phyloP scores from a whole-genome alignment of 768 basidiomycete genomes.

The Suillus hirtellus region DNA sequence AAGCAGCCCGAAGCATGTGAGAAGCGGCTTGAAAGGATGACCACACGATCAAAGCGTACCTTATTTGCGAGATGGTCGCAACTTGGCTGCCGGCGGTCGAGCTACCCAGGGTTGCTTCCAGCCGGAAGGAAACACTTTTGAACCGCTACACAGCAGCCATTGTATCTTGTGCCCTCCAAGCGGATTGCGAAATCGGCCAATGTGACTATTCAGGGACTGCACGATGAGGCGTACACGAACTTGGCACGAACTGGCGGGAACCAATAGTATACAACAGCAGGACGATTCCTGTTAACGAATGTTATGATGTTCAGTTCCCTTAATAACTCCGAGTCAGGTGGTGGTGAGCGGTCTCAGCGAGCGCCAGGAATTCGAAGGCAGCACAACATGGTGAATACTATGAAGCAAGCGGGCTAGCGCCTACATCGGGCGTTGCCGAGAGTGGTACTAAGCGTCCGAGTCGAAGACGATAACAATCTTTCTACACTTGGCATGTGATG shows the following conservation, averaged over 20 bases:
- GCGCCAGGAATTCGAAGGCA: slow-evolving; percentile 19
- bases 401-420: neutral
- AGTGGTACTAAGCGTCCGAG: too few relatives aligned
- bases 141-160: slow-evolving; percentile 31
- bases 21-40: neutral
- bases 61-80: slow-evolving; percentile 81
- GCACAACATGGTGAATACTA: slow-evolving; percentile 36
- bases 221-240: too few relatives aligned
- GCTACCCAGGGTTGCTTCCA: slow-evolving; percentile 82
- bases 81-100: slow-evolving; percentile 68
- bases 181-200: too few relatives aligned
- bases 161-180: too few relatives aligned
- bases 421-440: neutral
- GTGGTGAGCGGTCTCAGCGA: too few relatives aligned
- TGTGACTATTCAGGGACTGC: too few relatives aligned
- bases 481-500: neutral
- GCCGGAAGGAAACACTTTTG: slow-evolving; percentile 68
- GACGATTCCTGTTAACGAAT: slow-evolving; percentile 84
- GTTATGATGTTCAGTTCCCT: slow-evolving; percentile 71
- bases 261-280: slow-evolving; percentile 50
- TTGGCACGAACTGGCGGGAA: too few relatives aligned
- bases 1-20: slow-evolving; percentile 11
- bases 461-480: too few relatives aligned
- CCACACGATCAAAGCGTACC: slow-evolving; percentile 42
- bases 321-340: slow-evolving; percentile 56